phyloP scores from a whole-genome alignment of 495 filamentous ascomycete genomes.

The Neurospora tetrasperma region DNA sequence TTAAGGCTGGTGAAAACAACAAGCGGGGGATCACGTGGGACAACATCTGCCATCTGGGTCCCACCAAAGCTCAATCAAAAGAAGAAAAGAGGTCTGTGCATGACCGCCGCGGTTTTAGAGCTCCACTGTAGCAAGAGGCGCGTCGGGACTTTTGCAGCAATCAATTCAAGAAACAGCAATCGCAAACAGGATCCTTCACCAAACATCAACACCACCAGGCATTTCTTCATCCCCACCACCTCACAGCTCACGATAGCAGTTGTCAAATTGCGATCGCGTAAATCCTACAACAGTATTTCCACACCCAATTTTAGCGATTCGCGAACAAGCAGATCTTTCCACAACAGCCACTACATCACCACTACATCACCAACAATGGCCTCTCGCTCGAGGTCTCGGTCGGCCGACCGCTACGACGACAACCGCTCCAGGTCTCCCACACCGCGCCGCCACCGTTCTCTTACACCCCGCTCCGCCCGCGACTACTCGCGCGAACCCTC shows the following conservation, averaged over 20 bases:
- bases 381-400: constrained; percentile 8
- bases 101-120: neutral
- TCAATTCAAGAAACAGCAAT: neutral
- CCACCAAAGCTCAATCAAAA: neutral
- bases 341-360: neutral
- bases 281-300: neutral
- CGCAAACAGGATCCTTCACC: neutral
- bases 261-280: neutral
- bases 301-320: neutral
- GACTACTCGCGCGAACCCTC: constrained; percentile 14
- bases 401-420: constrained; percentile 5
- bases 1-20: neutral
- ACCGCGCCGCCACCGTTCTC: constrained; percentile 3
- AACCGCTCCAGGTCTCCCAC: constrained; percentile 1
- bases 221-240: neutral
- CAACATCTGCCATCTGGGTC: neutral
- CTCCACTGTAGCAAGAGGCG: neutral
- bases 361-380: constrained; percentile 7
- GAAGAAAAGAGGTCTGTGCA: neutral
- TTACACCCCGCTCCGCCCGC: constrained; percentile 7
- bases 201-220: neutral
- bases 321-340: neutral
- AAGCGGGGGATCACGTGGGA: neutral
- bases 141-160: neutral
- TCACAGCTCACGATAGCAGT: neutral